These are phyloP conservation scores for Leccinum variabile DNA, from an alignment of 1,284 basidiomycete genomes.

Conservation along the genomic window DNA sequence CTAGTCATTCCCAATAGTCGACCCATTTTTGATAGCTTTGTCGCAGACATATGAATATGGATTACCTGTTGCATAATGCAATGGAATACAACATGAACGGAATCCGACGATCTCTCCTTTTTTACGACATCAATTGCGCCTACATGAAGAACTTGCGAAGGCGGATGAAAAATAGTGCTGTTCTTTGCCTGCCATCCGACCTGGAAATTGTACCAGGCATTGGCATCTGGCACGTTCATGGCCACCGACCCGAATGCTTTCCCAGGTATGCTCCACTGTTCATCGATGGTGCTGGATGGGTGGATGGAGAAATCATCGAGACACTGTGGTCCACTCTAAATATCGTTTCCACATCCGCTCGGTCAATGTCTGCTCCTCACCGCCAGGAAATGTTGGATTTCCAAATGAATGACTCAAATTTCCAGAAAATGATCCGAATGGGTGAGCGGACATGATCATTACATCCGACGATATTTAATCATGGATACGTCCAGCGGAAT, in stretches of 20 bases:
- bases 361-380: neutral
- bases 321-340: neutral
- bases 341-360: neutral
- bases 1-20: neutral
- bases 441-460: neutral
- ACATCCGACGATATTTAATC: too few species aligned
- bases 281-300: neutral
- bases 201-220: slow-evolving; percentile 4
- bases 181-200: neutral
- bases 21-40: neutral
- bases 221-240: slow-evolving; percentile 16
- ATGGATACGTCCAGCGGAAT: neutral
- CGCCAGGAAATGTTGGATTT: neutral
- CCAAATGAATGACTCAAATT: slow-evolving; percentile 1
- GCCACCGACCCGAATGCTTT: slow-evolving; percentile 12
- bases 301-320: neutral
- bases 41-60: neutral
- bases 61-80: neutral
- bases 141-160: slow-evolving; percentile 8
- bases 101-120: neutral
- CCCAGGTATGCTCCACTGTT: neutral
- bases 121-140: slow-evolving; percentile 18
- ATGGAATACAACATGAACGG: neutral
- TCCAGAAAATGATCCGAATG: neutral
- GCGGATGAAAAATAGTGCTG: neutral